Evolutionary conservation across 805 yeast genomes (phyloP), one percentile per base, ranked within the genome.

Genomic region (Isabelozyma gotoi): DNA sequence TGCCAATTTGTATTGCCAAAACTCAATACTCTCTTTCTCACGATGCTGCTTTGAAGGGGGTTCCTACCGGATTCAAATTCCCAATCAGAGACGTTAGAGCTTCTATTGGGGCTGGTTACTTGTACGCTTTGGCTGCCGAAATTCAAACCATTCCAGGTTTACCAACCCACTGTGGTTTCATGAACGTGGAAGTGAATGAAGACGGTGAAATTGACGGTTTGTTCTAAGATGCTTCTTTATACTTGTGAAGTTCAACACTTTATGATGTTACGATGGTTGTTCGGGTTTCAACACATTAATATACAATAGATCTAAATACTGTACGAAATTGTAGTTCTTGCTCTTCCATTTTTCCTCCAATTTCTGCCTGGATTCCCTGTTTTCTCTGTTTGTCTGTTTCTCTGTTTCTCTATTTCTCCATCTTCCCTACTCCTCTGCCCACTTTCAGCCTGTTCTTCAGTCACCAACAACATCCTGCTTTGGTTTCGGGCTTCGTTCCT

Each of bases 101-200:
- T 14, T 80, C 86, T 16, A 77, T 84, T 52, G 95, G 95, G 67
- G 94, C 94, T 32, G 94, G 94, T 4, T 86, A 86, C 66, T 74
- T 86, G 64, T 86, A 85, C 59, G 94, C 92, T 4, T 73, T 86
- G 56, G 94, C 95, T 4, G 94, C 89, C 42, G 91, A 85, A 64
- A 86, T 86, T 57, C 88, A 83, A 73, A 86, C 95, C 36, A 86
- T 86, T 56, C 95, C 95, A 20, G 94, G 95, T 47, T 75, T 86
- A 62, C 88, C 94, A 45, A 86, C 95, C 3, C 87, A 85, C 60
- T 82, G 88, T 62, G 94, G 95, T 33, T 86, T 82, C 68, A 86
- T 86, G 92, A 85, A 86, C 55, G 89, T 86, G 40, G 94, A 86
- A 66, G 89, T 86, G 41, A 78, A 81, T 57, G 88, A 82, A 34